A percentile compares a stretch with the other conserved stretches of the same genome.
Evolutionary conservation across 441 rosid genomes (phyloP).

Genomic region (Arabidopsis lyrata): DNA sequence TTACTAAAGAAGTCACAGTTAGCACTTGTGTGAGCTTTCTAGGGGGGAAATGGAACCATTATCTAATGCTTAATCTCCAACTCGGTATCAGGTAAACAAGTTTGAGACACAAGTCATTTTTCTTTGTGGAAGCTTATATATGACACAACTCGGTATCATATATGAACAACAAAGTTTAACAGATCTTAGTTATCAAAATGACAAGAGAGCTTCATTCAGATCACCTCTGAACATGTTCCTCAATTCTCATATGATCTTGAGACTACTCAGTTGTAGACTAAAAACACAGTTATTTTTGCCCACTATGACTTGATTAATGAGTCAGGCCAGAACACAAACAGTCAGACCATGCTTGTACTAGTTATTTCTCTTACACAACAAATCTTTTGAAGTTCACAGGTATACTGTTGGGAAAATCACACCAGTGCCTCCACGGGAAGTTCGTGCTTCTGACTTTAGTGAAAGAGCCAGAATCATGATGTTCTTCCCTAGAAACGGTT

Average conservation of each 20-base stretch:
- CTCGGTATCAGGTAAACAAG: conserved; percentile 89
- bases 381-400: conserved; percentile 68
- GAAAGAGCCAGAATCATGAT: conserved; percentile 91
- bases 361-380: conserved; percentile 23
- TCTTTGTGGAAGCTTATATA: conserved; percentile 28
- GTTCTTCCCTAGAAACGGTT: conserved; percentile 90
- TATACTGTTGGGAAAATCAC: conserved; percentile 97
- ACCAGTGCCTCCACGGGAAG: conserved; percentile 90
- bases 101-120: conserved; percentile 7
- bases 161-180: conserved; percentile 1
- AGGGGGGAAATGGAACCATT: conserved; percentile 62
- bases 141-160: too few species aligned
- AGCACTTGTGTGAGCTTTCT: conserved; percentile 58
- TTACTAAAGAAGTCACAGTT: conserved; percentile 55
- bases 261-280: conserved; percentile 17
- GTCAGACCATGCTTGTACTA: conserved; percentile 13
- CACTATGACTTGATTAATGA: conserved; percentile 22
- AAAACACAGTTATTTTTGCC: not conserved
- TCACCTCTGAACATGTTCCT: conserved; percentile 7
- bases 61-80: conserved; percentile 92
- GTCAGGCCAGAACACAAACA: conserved; percentile 23
- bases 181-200: conserved; percentile 4
- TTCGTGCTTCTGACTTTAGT: conserved; percentile 89
- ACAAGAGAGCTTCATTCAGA: conserved; percentile 2
- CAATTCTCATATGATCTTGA: conserved; percentile 16